Conservation (phyloP, 2,329 filamentous ascomycete genomes). For the Claviceps spartinae region DNA sequence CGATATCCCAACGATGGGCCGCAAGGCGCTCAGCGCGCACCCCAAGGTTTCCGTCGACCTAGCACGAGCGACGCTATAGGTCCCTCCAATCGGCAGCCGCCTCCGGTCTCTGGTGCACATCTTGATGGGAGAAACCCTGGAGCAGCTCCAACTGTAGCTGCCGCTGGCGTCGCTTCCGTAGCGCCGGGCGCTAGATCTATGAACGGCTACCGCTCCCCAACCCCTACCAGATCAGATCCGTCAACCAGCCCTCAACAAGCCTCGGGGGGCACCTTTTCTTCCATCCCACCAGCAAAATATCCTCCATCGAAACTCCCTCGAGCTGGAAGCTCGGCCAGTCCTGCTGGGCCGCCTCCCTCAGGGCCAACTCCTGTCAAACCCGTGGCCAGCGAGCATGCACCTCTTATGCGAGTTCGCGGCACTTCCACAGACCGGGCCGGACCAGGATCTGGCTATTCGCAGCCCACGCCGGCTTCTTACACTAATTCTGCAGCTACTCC, state of each 20-base stretch:
- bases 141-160: background rate
- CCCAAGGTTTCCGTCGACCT: constrained; percentile 26
- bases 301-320: constrained; percentile 24
- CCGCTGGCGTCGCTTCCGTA: background rate
- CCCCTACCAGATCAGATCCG: constrained; percentile 26
- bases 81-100: constrained; percentile 19
- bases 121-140: constrained; percentile 1
- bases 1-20: constrained; percentile 73
- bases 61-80: constrained; percentile 25
- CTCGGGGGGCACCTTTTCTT: constrained; percentile 11
- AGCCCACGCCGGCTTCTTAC: constrained; percentile 5
- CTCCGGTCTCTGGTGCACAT: constrained; percentile 14
- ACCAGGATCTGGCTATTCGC: constrained; percentile 22
- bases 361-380: constrained; percentile 39
- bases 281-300: constrained; percentile 8
- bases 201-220: constrained; percentile 28
- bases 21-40: constrained; percentile 22
- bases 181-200: constrained; percentile 18
- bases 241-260: constrained; percentile 18
- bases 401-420: constrained; percentile 31
- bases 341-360: constrained; percentile 40
- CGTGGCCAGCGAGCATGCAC: constrained; percentile 22
- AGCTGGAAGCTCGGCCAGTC: constrained; percentile 16
- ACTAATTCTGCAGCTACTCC: constrained; percentile 15
- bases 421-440: constrained; percentile 34